Conservation (phyloP, 2,329 filamentous ascomycete genomes). For the Arthrobotrys sphaeroides region DNA sequence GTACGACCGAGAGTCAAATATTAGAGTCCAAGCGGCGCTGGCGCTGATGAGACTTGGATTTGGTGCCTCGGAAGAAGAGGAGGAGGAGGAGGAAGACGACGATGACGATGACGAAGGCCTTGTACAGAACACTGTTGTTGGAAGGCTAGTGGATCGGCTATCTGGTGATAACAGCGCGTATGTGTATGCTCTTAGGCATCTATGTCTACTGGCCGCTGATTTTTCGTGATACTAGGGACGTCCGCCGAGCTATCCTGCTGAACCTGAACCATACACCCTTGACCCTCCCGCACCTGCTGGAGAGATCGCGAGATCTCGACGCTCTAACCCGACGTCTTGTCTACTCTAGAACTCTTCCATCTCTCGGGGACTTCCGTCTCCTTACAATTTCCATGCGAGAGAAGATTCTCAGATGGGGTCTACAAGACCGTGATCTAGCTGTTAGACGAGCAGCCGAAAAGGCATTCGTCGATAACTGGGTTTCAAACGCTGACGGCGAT, state of each 20-base stretch:
- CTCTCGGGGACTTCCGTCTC: conserved; percentile 91
- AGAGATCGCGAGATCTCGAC: conserved; percentile 89
- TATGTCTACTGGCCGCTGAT: background rate
- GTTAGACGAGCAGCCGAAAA: conserved; percentile 90
- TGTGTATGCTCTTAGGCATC: background rate
- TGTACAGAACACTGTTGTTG: conserved; percentile 70
- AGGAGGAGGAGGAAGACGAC: conserved; percentile 75
- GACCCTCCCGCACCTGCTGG: conserved; percentile 85
- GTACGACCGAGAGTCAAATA: conserved; percentile 91
- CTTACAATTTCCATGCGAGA: conserved; percentile 92
- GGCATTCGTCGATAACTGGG: conserved; percentile 95
- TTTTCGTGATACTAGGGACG: conserved; percentile 67
- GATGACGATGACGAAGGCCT: conserved; percentile 74
- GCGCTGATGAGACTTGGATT: conserved; percentile 75
- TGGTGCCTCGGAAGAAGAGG: conserved; percentile 76
- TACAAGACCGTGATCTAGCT: conserved; percentile 91
- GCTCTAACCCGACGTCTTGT: conserved; percentile 82
- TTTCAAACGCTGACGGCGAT: conserved; percentile 89
- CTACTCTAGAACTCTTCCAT: conserved; percentile 86
- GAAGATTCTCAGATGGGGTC: conserved; percentile 92
- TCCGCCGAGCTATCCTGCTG: conserved; percentile 83
- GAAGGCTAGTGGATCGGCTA: conserved; percentile 85
- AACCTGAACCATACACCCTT: conserved; percentile 84
- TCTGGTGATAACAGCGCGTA: conserved; percentile 83
- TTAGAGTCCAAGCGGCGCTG: conserved; percentile 89